Base-by-base conservation (phyloP, 768 basidiomycete species). In the Boletus sp. region DNA sequence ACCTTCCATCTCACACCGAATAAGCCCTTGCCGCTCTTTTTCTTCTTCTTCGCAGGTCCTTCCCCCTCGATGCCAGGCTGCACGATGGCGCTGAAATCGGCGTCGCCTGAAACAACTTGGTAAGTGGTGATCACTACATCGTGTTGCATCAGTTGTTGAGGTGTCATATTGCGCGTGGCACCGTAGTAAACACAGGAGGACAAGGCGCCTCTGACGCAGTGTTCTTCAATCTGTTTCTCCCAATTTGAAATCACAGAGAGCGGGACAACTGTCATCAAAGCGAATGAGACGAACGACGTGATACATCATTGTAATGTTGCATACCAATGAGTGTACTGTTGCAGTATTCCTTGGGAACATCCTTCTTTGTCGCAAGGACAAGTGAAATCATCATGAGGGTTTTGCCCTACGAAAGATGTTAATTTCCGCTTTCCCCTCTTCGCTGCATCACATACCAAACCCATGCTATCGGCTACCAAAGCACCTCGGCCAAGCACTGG, bases 381-480 rank as follows among this genome's bases (percentile, higher is more conserved):
- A 97, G 77, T 6, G 92, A 79, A 40, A 97, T 75, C 82, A 94
- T 92, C 0, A 91, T 93, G 41, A 97, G 76, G 0, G 95, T 97
- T 78, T 96, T 97, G 0, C 94, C 94, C 87, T 88, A 58, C 7
- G 41, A 46, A 57, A n/a, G 1, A 57, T 29, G 17, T 63, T 45
- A 66, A 24, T 44, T 41, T 30, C 47, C 24, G 37, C 37, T 20
- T 46, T 52, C 30, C 15, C 28, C 7, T 35, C 15, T 37, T 11
- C 20, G 24, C 24, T 7, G 2, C 7, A 28, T 36, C 14, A 54
- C 61, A 50, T 64, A 84, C 83, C 54, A 83, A 63, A 53, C 86
- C 94, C 94, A 97, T 97, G 40, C 90, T 89, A 72, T 96, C 94
- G 1, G 89, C 94, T 55, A 90, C 85, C 49, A 96, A 75, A 3